A percentile compares a stretch with the other conserved stretches of the same genome.
These are phyloP conservation scores for Lipomyces mesembrius DNA, from an alignment of 805 yeast genomes.

Conservation along the genomic window DNA sequence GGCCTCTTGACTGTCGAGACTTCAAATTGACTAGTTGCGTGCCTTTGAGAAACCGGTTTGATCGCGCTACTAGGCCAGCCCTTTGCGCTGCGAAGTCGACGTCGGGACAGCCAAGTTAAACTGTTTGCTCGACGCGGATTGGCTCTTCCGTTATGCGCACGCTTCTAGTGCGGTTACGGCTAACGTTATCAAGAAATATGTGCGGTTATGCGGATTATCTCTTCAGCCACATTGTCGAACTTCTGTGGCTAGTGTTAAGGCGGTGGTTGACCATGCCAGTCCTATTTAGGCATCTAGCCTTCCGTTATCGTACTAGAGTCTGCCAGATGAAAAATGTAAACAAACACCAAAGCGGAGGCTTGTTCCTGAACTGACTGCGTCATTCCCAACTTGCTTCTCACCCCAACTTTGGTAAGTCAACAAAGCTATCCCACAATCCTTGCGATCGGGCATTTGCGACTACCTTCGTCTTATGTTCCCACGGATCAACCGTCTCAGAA, in stretches of 20 bases:
- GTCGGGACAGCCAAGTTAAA: not conserved
- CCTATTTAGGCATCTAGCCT: not conserved
- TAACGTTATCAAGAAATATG: not conserved
- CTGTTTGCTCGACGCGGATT: slow-evolving; percentile 13
- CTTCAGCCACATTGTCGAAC: not conserved
- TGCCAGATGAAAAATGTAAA: not conserved
- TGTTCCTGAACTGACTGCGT: not conserved
- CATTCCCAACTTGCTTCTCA: not conserved
- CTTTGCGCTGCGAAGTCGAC: too few species aligned
- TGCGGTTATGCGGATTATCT: not conserved
- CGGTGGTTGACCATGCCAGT: not conserved
- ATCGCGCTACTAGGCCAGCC: not conserved
- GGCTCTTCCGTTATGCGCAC: not conserved
- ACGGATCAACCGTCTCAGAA: slow-evolving; percentile 6
- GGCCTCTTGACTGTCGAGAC: too few species aligned
- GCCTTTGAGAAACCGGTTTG: too few species aligned
- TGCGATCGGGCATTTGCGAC: too few species aligned
- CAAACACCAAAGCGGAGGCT: not conserved
- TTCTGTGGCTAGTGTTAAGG: not conserved
- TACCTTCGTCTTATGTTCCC: not conserved
- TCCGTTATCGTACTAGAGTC: not conserved
- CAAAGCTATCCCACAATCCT: not conserved
- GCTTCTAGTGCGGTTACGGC: not conserved
- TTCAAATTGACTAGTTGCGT: too few species aligned
- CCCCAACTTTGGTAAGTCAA: not conserved